These are phyloP conservation scores for Tilletia walkeri DNA, from an alignment of 1,284 basidiomycete species.

Conservation along the genomic window DNA sequence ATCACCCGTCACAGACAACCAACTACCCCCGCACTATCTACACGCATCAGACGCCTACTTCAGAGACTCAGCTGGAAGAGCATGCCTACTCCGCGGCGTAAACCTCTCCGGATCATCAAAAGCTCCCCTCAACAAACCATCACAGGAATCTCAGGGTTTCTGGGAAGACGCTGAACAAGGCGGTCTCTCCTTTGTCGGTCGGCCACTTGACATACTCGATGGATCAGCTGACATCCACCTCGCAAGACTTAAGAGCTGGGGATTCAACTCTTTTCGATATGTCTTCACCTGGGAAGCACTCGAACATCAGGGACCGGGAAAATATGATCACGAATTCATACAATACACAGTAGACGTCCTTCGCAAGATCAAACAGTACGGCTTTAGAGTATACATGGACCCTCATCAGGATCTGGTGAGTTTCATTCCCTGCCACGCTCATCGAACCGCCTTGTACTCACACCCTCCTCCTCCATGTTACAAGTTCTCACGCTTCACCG, in stretches of 20 bases:
- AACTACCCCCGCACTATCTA: constrained; percentile 32
- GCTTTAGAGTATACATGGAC: constrained; percentile 91
- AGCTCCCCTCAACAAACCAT: constrained; percentile 63
- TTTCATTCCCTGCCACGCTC: constrained; percentile 31
- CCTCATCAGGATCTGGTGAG: constrained; percentile 93
- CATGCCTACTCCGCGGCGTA: constrained; percentile 82
- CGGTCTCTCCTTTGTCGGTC: constrained; percentile 69
- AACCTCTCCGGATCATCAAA: constrained; percentile 89
- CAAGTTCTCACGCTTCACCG: constrained; percentile 94
- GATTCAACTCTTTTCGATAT: constrained; percentile 89
- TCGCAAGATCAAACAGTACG: constrained; percentile 85
- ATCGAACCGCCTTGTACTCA: not conserved
- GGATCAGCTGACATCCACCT: constrained; percentile 85
- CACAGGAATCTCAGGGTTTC: constrained; percentile 69
- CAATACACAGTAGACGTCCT: constrained; percentile 85
- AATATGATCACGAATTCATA: constrained; percentile 88
- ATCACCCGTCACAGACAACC: constrained; percentile 1
- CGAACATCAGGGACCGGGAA: constrained; percentile 88
- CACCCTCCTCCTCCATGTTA: constrained; percentile 16
- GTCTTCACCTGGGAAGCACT: constrained; percentile 92
- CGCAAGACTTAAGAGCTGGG: constrained; percentile 81
- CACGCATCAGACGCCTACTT: constrained; percentile 63
- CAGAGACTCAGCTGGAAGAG: constrained; percentile 78
- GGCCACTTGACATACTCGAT: constrained; percentile 74
- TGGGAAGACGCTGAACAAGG: constrained; percentile 82